These are phyloP conservation scores for Leucogyrophana mollusca DNA, from an alignment of 768 basidiomycete genomes.

Conservation along the genomic window DNA sequence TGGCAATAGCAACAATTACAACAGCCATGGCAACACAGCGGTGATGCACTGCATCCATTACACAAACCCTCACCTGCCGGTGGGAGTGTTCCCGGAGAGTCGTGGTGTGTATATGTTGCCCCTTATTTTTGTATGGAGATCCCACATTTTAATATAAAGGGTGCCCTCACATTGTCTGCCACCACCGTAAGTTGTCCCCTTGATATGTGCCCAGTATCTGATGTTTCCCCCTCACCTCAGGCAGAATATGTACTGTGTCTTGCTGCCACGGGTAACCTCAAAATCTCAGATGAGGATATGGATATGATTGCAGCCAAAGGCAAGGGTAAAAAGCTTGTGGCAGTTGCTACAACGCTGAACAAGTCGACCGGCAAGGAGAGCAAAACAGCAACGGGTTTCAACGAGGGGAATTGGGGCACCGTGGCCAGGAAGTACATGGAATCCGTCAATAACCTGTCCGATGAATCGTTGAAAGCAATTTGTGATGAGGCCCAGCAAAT, in stretches of 20 bases:
- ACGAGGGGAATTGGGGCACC: slow-evolving; percentile 9
- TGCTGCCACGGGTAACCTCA: slow-evolving; percentile 2
- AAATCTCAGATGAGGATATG: slow-evolving; percentile 1
- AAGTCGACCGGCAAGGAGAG: slow-evolving; percentile 2
- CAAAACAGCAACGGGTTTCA: slow-evolving; percentile 3
- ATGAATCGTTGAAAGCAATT: slow-evolving; percentile 2
- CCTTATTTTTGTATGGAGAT: not conserved
- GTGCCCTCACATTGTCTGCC: slow-evolving; percentile 9
- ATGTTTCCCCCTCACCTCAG: not conserved
- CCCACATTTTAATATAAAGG: not conserved
- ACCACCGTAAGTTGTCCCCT: not conserved
- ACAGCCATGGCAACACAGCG: too few relatives aligned
- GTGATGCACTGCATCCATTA: too few relatives aligned
- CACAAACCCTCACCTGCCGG: too few relatives aligned
- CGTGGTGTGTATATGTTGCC: slow-evolving; percentile 5
- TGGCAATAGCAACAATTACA: too few relatives aligned
- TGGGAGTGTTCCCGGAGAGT: too few relatives aligned
- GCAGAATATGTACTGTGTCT: slow-evolving; percentile 1
- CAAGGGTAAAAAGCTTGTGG: too few relatives aligned
- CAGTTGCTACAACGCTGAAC: not conserved
- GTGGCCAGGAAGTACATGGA: slow-evolving; percentile 4
- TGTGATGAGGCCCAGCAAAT: too few relatives aligned
- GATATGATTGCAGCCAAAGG: not conserved
- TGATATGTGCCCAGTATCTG: not conserved
- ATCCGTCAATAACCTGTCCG: slow-evolving; percentile 5